Conservation (phyloP, 2,329 filamentous ascomycete species). For the Ramularia endophylla region DNA sequence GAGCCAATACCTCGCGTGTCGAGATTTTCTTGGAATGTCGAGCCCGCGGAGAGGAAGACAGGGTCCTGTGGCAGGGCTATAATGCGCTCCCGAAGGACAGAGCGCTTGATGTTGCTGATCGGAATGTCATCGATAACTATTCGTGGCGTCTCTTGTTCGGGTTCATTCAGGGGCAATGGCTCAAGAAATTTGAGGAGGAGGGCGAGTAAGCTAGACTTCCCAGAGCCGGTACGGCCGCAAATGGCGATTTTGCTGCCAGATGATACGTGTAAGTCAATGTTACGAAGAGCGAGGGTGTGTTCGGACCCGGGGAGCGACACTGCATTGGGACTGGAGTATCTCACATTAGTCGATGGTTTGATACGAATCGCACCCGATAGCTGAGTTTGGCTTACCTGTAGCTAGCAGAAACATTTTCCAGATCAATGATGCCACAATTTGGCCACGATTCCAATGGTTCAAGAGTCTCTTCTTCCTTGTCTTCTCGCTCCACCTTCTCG, state of each 20-base stretch:
- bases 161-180: not conserved
- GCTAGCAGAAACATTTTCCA: constrained; percentile 52
- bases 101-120: too few species aligned
- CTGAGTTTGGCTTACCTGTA: constrained; percentile 17
- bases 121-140: constrained; percentile 1
- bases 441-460: constrained; percentile 69
- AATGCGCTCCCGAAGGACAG: too few species aligned
- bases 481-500: constrained; percentile 39
- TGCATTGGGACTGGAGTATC: too few species aligned
- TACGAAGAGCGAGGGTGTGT: too few species aligned
- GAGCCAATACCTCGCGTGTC: constrained; percentile 37
- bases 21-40: constrained; percentile 45
- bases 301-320: too few species aligned
- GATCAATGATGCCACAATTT: constrained; percentile 63
- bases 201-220: not conserved
- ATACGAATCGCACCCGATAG: too few species aligned
- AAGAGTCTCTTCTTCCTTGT: constrained; percentile 55
- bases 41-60: constrained; percentile 43
- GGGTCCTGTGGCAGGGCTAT: constrained; percentile 49
- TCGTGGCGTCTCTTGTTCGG: too few species aligned
- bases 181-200: not conserved
- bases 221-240: constrained; percentile 1
- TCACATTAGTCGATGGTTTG: too few species aligned
- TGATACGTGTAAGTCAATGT: too few species aligned
- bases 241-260: not conserved